Evolutionary conservation across 345 rosid species (phyloP), one percentile per base, ranked within the genome.

Genomic region (Turnera subulata): DNA sequence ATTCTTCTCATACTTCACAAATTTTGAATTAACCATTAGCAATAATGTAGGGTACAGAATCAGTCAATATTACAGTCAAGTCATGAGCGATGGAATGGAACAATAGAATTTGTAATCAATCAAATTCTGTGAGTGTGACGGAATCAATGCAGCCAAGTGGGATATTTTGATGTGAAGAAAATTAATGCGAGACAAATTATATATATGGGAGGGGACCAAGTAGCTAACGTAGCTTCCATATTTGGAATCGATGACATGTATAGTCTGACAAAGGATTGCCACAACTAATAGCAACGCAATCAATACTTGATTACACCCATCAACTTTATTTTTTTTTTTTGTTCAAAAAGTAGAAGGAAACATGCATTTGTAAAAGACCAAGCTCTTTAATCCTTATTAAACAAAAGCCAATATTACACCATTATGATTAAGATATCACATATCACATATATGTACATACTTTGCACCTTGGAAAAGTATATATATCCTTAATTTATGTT

Each of bases 171-270:
- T 24, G 11, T 17, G 26, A 38, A 59, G 20, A 29, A 33, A 37
- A 17, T 37, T 22, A 33, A 47, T 33, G 53, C 14, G 48, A 47
- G 46, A 35, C 46, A 32, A 21, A 35, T 15, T 18, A 20, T 35
- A 26, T 21, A 37, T 38, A 8, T 51, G 63, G 53, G 53, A 11
- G 62, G 63, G 53, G 53, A 11, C 35, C 46, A 32, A 48, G 17
- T 21, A 17, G 43, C 25, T 48, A 48, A 35, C n/a, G 21, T 19
- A 22, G 16, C 22, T 46, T 1, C 62, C 33, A 11, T 58, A 6
- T 45, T 57, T 19, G 18, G 39, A 57, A 26, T 12, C 6, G 11
- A 20, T 2, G 17, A 32, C 52, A 18, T 58, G 37, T 58, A 25
- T 21, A 11, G 15, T 46, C 61, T 44, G 39, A 56, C 47, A 25